Base-by-base conservation (phyloP, 768 basidiomycete species). In the Podaxis sp. region DNA sequence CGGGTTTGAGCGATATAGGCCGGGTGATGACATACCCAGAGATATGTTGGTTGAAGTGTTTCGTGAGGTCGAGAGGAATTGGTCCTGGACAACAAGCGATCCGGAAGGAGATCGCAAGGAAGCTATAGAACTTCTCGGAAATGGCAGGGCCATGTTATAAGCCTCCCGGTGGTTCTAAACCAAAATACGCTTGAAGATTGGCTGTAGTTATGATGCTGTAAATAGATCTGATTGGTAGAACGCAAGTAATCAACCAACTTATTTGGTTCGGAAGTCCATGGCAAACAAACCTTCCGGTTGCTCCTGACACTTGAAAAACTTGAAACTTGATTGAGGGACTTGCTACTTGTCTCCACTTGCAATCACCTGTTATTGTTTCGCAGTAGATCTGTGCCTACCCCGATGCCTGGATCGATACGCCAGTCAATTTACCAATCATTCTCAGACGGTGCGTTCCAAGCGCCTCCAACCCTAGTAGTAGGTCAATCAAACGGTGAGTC, bases 41-140 rank as follows among this genome's bases (percentile, higher is more conserved):
- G 69, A 68, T 15, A 68, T 61, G 50, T 59, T 76, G 33, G 40
- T 43, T 8, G 62, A 53, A 7, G 37, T 72, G 7, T 65, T 69
- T 24, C 61, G 67, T 36, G 64, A 63, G 5, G 65, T 73, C 19
- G 52, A 59, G 36, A 51, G 68, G 38, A 67, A 57, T n/a, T 69
- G 70, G 64, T 66, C 70, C 9, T 74, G 73, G 73, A 67, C 67
- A 9, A 66, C 62, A 33, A 65, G 65, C 15, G 71, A 69, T 9
- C 68, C 69, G 8, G 70, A 70, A 46, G 64, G 60, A 3, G 73
- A 73, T 24, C 63, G 67, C 54, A 46, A 57, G 40, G 57, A 63
- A 37, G 74, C 73, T 0, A 38, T 50, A 19, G 38, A 13, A 11
- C 37, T 55, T 4, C n/a, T 46, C 17, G 5, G 43, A 19, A 43